These are phyloP conservation scores for Nitzschia putrida DNA, from an alignment of 108 stramenopile genomes.

Conservation along the genomic window DNA sequence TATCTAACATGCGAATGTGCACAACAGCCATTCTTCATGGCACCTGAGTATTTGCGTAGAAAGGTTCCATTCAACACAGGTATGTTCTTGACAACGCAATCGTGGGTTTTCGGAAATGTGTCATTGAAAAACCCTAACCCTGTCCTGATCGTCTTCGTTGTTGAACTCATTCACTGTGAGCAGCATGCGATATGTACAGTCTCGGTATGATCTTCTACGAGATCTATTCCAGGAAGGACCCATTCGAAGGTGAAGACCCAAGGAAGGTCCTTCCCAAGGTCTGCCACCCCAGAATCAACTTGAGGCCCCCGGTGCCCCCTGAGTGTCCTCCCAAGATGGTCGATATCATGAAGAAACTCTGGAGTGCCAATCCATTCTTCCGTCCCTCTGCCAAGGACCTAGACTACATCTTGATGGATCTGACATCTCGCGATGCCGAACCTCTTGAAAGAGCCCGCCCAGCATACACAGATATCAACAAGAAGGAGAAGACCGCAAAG, in stretches of 20 bases:
- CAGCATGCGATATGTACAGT: conserved; percentile 61
- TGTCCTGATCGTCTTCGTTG: too few relatives aligned
- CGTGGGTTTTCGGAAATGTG: too few relatives aligned
- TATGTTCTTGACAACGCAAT: too few relatives aligned
- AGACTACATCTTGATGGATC: conserved; percentile 12
- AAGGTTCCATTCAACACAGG: too few relatives aligned
- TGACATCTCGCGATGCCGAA: conserved; percentile 18
- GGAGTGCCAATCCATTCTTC: conserved; percentile 20
- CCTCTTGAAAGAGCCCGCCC: background rate
- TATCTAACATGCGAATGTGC: too few relatives aligned
- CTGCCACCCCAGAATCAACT: conserved; percentile 33
- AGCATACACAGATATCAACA: background rate
- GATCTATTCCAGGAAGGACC: conserved; percentile 52
- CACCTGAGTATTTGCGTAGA: conserved; percentile 71
- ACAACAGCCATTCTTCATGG: conserved; percentile 84
- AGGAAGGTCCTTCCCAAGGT: conserved; percentile 26
- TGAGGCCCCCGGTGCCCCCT: conserved; percentile 22
- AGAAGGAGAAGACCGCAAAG: conserved; percentile 1
- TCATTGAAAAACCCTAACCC: too few relatives aligned
- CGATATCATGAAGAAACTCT: conserved; percentile 36
- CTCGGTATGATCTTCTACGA: conserved; percentile 64
- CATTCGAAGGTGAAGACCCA: conserved; percentile 52
- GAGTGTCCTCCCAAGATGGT: conserved; percentile 20
- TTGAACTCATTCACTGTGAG: conserved; percentile 28
- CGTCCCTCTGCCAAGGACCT: conserved; percentile 41